Base-by-base conservation (phyloP, 1,284 basidiomycete genomes). In the Leccinum cinnamomeum region DNA sequence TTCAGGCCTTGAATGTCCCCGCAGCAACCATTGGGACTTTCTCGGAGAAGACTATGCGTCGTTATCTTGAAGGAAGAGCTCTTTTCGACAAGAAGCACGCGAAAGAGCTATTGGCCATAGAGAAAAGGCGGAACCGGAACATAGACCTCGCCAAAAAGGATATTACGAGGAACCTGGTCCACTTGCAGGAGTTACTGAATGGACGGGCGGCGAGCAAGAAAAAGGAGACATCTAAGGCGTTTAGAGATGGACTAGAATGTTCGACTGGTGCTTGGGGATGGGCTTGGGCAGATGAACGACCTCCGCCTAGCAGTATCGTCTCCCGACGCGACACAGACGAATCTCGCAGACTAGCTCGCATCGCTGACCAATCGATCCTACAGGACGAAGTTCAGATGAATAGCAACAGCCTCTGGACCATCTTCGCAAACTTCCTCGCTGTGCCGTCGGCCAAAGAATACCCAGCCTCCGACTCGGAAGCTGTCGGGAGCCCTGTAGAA, bases 271-370 rank as follows among this genome's bases (percentile, higher is more conserved):
- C 80, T 65, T 89, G 85, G 87, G 81, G 79, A 55, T 91, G 88
- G 86, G 85, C 87, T 16, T 94, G 88, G 91, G 88, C 85, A 20
- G 81, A 86, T 58, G 92, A 94, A 74, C 79, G 79, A 30, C 92
- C 92, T 6, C 92, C 92, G 7, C 88, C 92, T 4, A 91, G 89
- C 68, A 92, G 90, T 64, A 91, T 94, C 67, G 89, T 90, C 35
- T 86, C 90, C 35, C 78, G 92, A 61, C 77, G 90, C 57, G 92
- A 94, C 69, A 92, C 90, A 3, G 79, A 81, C 48, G 91, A 94
- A 75, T 91, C 91, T 18, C 78, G 86, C 25, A 77, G 82, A 69
- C 78, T 93, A 44, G 89, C 89, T 25, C 81, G 80, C 60, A 81
- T 91, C 54, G 91, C 90, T 11, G 91, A 92, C 70, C 81, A 84